These are phyloP conservation scores for Leucosporidium yakuticum DNA, from an alignment of 768 basidiomycete species.

Conservation along the genomic window DNA sequence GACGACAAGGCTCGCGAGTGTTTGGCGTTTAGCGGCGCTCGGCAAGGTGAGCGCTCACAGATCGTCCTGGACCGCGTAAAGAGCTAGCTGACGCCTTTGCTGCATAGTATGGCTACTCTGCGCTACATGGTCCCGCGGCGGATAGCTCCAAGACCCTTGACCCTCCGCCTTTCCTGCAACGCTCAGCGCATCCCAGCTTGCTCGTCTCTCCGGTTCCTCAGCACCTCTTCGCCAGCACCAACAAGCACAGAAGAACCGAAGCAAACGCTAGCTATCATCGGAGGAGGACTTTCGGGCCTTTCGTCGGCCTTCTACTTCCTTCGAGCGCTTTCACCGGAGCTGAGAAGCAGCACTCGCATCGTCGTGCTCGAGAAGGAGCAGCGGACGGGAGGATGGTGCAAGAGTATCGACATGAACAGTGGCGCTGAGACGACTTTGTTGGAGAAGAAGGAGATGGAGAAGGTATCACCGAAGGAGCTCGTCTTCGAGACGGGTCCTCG, in stretches of 20 bases:
- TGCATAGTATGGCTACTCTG: no score
- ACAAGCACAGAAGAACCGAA: background rate
- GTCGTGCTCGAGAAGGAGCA: slow-evolving; percentile 62
- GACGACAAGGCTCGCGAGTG: no score
- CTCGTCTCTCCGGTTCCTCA: no score
- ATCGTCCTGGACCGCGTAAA: no score
- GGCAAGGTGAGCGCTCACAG: no score
- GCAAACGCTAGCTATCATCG: slow-evolving; percentile 56
- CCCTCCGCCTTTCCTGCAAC: no score
- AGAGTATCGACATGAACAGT: slow-evolving; percentile 49
- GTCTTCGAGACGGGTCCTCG: slow-evolving; percentile 81
- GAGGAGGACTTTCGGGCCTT: slow-evolving; percentile 75
- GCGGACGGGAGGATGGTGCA: slow-evolving; percentile 81
- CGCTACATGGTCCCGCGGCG: no score
- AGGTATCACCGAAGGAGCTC: slow-evolving; percentile 43
- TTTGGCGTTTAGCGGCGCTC: no score
- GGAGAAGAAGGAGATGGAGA: slow-evolving; percentile 33
- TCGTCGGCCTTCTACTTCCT: slow-evolving; percentile 73
- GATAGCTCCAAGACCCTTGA: no score
- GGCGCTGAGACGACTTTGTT: background rate
- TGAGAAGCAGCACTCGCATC: slow-evolving; percentile 50
- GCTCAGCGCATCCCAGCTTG: no score
- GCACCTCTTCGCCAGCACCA: background rate
- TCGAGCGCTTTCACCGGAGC: slow-evolving; percentile 51
- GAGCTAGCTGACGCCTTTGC: no score